Evolutionary conservation across 768 basidiomycete species (phyloP).

Genomic region (Amanita jacksonii): DNA sequence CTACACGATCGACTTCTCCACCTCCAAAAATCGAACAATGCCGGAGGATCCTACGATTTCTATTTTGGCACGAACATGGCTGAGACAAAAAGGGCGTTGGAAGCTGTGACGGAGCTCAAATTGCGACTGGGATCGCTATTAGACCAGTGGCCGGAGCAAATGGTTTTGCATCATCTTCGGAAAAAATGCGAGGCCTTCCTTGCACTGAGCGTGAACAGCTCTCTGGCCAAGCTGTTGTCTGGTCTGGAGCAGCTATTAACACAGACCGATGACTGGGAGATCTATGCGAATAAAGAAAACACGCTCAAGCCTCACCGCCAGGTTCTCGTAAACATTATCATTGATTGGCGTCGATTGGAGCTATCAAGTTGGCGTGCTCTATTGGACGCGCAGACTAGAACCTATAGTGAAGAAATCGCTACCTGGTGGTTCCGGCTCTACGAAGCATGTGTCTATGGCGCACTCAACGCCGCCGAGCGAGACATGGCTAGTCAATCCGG

Average conservation of each 20-base stretch:
- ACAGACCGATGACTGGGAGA: slow-evolving; percentile 94
- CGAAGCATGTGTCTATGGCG: slow-evolving; percentile 62
- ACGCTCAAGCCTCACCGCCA: slow-evolving; percentile 61
- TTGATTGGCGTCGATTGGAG: slow-evolving; percentile 88
- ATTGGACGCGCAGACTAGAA: slow-evolving; percentile 57
- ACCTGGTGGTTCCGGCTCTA: slow-evolving; percentile 91
- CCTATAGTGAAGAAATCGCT: slow-evolving; percentile 38
- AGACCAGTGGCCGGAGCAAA: slow-evolving; percentile 92
- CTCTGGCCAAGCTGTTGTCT: slow-evolving; percentile 76
- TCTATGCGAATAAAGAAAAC: slow-evolving; percentile 88
- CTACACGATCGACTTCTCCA: slow-evolving; percentile 32
- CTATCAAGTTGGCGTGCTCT: slow-evolving; percentile 79
- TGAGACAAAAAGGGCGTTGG: slow-evolving; percentile 56
- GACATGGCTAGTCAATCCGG: slow-evolving; percentile 21
- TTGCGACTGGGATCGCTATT: slow-evolving; percentile 46
- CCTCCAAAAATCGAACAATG: slow-evolving; percentile 17
- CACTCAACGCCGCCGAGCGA: slow-evolving; percentile 36
- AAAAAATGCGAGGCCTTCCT: slow-evolving; percentile 63
- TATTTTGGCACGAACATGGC: slow-evolving; percentile 69
- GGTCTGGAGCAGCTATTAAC: slow-evolving; percentile 77
- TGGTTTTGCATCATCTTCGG: slow-evolving; percentile 83
- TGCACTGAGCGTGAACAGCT: slow-evolving; percentile 48
- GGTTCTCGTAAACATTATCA: slow-evolving; percentile 59
- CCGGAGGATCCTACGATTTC: slow-evolving; percentile 50
- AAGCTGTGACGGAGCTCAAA: slow-evolving; percentile 40